These are phyloP conservation scores for Mycotypha africana DNA, from an alignment of 371 early-diverging fungal species.

Conservation along the genomic window DNA sequence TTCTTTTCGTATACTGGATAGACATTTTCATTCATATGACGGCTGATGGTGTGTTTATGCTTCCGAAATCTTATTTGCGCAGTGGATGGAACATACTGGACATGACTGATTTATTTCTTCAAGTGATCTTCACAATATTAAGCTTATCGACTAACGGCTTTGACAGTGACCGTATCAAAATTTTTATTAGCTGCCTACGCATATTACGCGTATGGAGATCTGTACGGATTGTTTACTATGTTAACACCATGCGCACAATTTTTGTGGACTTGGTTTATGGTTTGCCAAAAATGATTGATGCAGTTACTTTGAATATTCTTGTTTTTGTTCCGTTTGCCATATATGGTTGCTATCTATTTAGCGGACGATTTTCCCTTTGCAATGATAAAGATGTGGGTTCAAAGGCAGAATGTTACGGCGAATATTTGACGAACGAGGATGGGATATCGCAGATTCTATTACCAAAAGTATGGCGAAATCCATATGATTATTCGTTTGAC, in stretches of 20 bases:
- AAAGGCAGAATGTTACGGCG: conserved; percentile 26
- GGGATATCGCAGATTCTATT: conserved; percentile 28
- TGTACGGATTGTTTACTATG: conserved; percentile 39
- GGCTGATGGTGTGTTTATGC: conserved; percentile 38
- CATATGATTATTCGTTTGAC: conserved; percentile 50
- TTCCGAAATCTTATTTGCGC: conserved; percentile 43
- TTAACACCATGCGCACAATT: conserved; percentile 40
- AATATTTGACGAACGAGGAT: conserved; percentile 23
- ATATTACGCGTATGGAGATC: conserved; percentile 35
- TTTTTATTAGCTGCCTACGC: conserved; percentile 10
- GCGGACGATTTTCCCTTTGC: conserved; percentile 36
- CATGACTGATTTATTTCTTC: conserved; percentile 22
- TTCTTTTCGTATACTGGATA: conserved; percentile 30
- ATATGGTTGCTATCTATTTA: conserved; percentile 47
- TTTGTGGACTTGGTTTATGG: conserved; percentile 43
- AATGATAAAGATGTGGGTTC: conserved; percentile 26
- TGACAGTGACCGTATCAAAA: neutral
- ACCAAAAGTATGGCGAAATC: conserved; percentile 44
- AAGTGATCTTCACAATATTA: conserved; percentile 17
- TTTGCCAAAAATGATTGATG: conserved; percentile 45
- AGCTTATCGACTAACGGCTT: neutral
- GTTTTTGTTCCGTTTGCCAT: conserved; percentile 51
- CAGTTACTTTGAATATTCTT: conserved; percentile 32
- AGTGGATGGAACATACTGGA: conserved; percentile 45
- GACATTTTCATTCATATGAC: conserved; percentile 37